Evolutionary conservation across 2,329 filamentous ascomycete genomes (phyloP), one percentile per base, ranked within the genome.

Genomic region (Clonostachys solani): DNA sequence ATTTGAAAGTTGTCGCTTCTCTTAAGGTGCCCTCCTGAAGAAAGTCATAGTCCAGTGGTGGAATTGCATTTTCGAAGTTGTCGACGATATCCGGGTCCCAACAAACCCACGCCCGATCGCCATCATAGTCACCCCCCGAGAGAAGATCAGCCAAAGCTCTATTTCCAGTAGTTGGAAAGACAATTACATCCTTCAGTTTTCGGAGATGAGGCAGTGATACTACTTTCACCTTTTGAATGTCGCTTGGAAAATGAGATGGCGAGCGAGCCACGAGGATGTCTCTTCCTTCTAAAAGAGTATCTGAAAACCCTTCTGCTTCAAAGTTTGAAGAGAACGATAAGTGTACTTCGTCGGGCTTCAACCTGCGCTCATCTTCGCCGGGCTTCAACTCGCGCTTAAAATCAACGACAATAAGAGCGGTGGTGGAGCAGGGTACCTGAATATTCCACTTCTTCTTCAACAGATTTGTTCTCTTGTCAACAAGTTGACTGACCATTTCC

Each of bases 71-170:
- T 5, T 57, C 53, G 54, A 92, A 92, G n/a, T 81, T 81, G 6
- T 69, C 55, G 0, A 89, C 85, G 4, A 94, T 74, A 0, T 67
- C 63, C 0, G 72, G 67, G 29, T 92, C 86, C 85, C 86, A 92
- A 56, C 85, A 89, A 0, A 89, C 66, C 86, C 87, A 92, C 5
- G 87, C 80, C n/a, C 70, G 76, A 51, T 94, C 89, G 0, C 89
- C 89, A 53, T 92, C 88, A 51, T 91, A 92, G 56, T 92, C 89
- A 1, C 89, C 89, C 0, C 89, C 89, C 2, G 87, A 89, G 0
- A 92, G 69, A 55, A 84, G 83, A 9, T 81, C 78, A 0, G 87
- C 89, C 0, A 91, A 72, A 0, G 87, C 80, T 1, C 66, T 68
- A 23, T 74, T 59, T 0, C 87, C 87, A 49, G 76, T 78, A 0